Percentiles rank a stretch among this genome's conserved stretches.
phyloP scores from a whole-genome alignment of 176 grass and related monocot species.

The Bromus sterilis region DNA sequence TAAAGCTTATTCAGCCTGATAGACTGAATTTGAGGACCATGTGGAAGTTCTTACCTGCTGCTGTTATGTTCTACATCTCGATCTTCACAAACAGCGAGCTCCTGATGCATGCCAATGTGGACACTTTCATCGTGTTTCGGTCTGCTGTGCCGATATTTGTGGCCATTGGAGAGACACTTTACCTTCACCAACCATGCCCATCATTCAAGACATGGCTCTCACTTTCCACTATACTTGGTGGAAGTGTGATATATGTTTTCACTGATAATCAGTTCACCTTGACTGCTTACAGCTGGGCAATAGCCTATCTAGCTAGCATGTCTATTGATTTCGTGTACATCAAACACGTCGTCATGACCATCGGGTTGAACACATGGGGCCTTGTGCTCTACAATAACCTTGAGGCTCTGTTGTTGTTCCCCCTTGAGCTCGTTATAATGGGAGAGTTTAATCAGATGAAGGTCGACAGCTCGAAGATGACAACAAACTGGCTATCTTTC shows the following conservation, averaged over 20 bases:
- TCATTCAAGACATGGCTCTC: conserved; percentile 73
- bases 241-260: conserved; percentile 82
- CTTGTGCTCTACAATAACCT: conserved; percentile 93
- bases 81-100: conserved; percentile 88
- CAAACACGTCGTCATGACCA: conserved; percentile 84
- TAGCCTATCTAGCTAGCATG: conserved; percentile 75
- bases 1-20: conserved; percentile 61
- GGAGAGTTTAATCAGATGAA: conserved; percentile 77
- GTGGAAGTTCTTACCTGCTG: conserved; percentile 90
- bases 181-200: conserved; percentile 76
- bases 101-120: conserved; percentile 78
- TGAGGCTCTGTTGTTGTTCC: conserved; percentile 69
- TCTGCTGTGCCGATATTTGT: conserved; percentile 79
- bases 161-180: conserved; percentile 69
- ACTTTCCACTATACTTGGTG: conserved; percentile 70
- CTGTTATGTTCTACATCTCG: conserved; percentile 82
- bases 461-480: conserved; percentile 47
- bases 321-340: conserved; percentile 86
- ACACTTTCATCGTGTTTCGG: conserved; percentile 85
- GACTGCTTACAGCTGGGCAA: conserved; percentile 70
- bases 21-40: conserved; percentile 60
- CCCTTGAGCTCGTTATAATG: conserved; percentile 84
- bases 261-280: conserved; percentile 79
- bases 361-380: conserved; percentile 86
- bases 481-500: conserved; percentile 61